Percentiles rank a stretch among this genome's conserved stretches.
Evolutionary conservation across 2,329 filamentous ascomycete species (phyloP).

Genomic region (Apiospora rasikravindrae): DNA sequence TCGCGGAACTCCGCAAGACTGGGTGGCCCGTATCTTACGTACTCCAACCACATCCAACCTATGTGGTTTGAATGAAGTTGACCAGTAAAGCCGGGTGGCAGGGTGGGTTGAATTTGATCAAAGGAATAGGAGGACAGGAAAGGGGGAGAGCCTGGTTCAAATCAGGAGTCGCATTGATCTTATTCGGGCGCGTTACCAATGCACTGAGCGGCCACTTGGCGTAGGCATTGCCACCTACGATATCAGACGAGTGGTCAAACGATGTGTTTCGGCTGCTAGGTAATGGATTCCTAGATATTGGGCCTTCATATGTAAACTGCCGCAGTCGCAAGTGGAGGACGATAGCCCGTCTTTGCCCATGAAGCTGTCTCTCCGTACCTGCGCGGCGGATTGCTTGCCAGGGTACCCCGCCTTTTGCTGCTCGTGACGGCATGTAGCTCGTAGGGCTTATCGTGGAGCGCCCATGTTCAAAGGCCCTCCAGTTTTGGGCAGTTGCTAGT

Average conservation of each 20-base stretch:
- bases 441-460: slow-evolving; percentile 7
- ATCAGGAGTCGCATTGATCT: background rate
- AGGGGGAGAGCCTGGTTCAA: background rate
- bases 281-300: background rate
- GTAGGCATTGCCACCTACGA: background rate
- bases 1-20: background rate
- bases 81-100: background rate
- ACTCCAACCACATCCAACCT: no score
- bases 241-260: no score
- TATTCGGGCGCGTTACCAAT: background rate
- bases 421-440: slow-evolving; percentile 9
- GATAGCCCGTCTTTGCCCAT: background rate
- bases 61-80: background rate
- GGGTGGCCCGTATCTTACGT: background rate
- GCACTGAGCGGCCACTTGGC: background rate
- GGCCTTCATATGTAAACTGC: background rate
- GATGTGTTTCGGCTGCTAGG: no score
- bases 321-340: background rate
- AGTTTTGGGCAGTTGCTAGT: background rate
- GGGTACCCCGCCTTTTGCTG: slow-evolving; percentile 3
- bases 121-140: background rate
- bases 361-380: background rate
- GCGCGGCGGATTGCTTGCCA: background rate
- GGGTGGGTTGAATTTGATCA: background rate
- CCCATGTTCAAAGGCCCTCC: background rate